Conservation (phyloP, 1,284 basidiomycete species). For the Retiboletus flavoniger region DNA sequence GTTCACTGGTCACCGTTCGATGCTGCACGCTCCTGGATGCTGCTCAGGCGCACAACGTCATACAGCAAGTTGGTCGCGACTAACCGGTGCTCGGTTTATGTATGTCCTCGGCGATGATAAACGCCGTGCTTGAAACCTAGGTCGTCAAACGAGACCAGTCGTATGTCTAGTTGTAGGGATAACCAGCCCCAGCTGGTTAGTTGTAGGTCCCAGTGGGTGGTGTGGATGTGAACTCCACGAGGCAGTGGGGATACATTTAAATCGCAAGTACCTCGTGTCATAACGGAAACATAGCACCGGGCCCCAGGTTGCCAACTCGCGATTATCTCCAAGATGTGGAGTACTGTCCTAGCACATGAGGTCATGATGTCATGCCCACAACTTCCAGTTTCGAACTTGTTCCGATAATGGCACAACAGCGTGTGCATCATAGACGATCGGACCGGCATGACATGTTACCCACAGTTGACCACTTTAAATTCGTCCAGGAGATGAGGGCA, state of each 20-base stretch:
- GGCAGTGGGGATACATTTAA: constrained; percentile 10
- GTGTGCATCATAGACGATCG: neutral
- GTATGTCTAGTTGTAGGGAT: neutral
- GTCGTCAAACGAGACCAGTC: neutral
- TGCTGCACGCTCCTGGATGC: neutral
- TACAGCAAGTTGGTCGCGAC: constrained; percentile 4
- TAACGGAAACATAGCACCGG: constrained; percentile 16
- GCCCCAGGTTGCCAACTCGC: no score
- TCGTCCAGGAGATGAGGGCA: no score
- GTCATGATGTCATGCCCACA: constrained; percentile 17
- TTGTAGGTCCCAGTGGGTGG: constrained; percentile 13
- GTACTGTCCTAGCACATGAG: neutral
- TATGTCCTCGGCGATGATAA: neutral
- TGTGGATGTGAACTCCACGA: constrained; percentile 1
- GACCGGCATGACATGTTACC: no score
- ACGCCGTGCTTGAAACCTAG: neutral
- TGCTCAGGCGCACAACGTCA: neutral
- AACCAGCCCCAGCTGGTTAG: neutral
- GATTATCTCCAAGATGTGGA: constrained; percentile 9
- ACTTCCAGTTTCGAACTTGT: neutral
- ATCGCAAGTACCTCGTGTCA: constrained; percentile 14
- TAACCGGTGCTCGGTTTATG: neutral
- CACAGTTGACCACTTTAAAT: no score
- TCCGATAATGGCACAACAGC: neutral
- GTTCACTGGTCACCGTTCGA: neutral